Evolutionary conservation across 2,329 filamentous ascomycete species (phyloP), one percentile per base, ranked within the genome.

Genomic region (Fusarium solani-melongenae): DNA sequence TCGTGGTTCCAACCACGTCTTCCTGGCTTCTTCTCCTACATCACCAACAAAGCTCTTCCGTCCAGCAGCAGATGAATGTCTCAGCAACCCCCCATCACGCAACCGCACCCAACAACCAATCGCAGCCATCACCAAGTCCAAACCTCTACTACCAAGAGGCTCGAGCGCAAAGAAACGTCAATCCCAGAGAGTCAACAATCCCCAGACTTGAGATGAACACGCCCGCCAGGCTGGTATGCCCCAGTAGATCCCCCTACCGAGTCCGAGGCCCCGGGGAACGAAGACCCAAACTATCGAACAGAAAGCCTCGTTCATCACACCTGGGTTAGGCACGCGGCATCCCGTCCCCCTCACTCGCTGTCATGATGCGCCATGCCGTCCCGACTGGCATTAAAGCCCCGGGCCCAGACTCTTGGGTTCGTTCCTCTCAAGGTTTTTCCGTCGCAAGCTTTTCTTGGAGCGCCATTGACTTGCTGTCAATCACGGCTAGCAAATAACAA

Each of bases 401-500:
- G 31, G 38, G 38, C 36, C 62, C 62, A 64, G 62, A 57, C 51
- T 44, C 38, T 58, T 31, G 49, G 49, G 46, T 29, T 51, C 44
- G 22, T 49, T 49, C 44, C 44, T 29, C 49, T 31, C 49, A 20
- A 49, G 44, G 22, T 46, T 46, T 46, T 46, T 46, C 41, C 22
- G 15, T 51, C 29, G n/a, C 46, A 51, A 51, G 46, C 46, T 51
- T 51, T 51, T 51, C 22, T 17, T n/a, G 12, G 11, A 51, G 29
- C 46, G 46, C 49, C 49, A 53, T 53, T 27, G 7, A 8, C 41
- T 11, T 27, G n/a, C 27, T 33, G 27, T 53, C 46, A 51, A 51
- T 49, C 15, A 49, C 24, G 9, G 41, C 36, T 41, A 12, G 12
- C 20, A 27, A 49, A 10, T 51, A 15, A 6, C 46, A 51, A 31